These are phyloP conservation scores for Fusarium lateritium DNA, from an alignment of 2,329 filamentous ascomycete genomes.

Conservation along the genomic window DNA sequence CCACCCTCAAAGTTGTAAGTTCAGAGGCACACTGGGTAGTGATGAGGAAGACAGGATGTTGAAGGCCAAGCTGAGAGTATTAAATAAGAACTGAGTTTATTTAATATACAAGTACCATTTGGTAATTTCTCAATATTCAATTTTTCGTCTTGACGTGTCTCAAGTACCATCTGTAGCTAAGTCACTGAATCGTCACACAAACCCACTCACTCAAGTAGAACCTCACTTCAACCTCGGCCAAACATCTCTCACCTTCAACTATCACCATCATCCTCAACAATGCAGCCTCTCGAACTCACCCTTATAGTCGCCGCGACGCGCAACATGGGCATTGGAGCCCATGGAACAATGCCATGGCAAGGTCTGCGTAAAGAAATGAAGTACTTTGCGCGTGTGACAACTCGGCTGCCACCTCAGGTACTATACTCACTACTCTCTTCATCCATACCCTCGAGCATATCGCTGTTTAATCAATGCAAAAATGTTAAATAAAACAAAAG, in stretches of 20 bases:
- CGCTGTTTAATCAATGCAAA: not conserved
- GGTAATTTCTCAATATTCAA: too few relatives aligned
- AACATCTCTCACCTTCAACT: constrained; percentile 14
- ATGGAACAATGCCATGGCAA: constrained; percentile 88
- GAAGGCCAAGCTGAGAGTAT: not conserved
- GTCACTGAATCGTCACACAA: constrained; percentile 15
- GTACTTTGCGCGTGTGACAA: constrained; percentile 93
- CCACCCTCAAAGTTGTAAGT: constrained; percentile 56
- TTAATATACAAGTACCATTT: too few relatives aligned
- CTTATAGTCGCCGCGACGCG: constrained; percentile 95
- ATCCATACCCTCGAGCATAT: not conserved
- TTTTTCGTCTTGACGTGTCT: constrained; percentile 4
- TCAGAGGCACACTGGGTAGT: not conserved
- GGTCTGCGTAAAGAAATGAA: constrained; percentile 92
- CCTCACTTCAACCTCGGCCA: constrained; percentile 8
- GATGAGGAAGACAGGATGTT: not conserved
- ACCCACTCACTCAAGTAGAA: constrained; percentile 27
- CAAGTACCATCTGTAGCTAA: constrained; percentile 1
- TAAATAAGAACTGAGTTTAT: not conserved
- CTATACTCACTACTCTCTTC: not conserved
- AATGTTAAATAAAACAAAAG: not conserved
- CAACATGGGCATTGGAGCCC: constrained; percentile 87
- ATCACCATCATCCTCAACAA: constrained; percentile 32
- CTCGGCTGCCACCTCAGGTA: constrained; percentile 68
- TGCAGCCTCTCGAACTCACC: constrained; percentile 75